phyloP scores from a whole-genome alignment of 139 green algal species.

The Trebouxia sp. region DNA sequence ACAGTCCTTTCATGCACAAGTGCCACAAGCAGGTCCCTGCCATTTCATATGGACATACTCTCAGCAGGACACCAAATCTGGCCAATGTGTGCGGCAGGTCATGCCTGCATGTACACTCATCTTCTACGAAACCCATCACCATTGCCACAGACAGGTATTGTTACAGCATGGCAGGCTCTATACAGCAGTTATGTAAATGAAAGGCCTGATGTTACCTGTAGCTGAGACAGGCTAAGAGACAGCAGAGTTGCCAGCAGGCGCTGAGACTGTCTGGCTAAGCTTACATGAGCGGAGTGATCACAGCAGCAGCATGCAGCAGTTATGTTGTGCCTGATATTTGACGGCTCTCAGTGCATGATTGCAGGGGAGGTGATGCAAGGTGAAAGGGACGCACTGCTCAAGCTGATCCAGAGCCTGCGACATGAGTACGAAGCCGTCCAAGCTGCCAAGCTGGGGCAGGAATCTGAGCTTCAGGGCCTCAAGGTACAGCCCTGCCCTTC shows the following conservation, averaged over 20 bases:
- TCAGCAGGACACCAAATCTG: no score
- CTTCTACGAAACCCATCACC: no score
- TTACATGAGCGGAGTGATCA: neutral
- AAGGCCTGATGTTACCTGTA: neutral
- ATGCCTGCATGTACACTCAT: neutral
- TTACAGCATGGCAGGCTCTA: no score
- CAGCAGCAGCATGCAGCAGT: neutral
- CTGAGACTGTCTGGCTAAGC: neutral
- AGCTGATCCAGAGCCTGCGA: constrained; percentile 74
- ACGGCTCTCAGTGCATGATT: neutral
- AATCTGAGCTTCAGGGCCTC: constrained; percentile 68
- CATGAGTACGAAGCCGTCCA: constrained; percentile 71
- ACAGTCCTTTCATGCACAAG: no score
- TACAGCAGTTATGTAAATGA: neutral
- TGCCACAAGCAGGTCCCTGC: no score
- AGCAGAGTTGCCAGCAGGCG: no score
- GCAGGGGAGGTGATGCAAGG: constrained; percentile 72
- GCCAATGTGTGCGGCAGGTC: neutral
- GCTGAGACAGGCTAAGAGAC: no score
- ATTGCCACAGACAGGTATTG: no score
- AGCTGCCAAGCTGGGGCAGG: constrained; percentile 59
- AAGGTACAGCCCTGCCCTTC: constrained; percentile 52
- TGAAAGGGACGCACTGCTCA: constrained; percentile 80
- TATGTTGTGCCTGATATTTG: neutral
- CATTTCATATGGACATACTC: no score